A percentile compares a stretch with the other conserved stretches of the same genome.
Evolutionary conservation across 2,329 filamentous ascomycete genomes (phyloP).

Genomic region (Bipolaris gigantea): DNA sequence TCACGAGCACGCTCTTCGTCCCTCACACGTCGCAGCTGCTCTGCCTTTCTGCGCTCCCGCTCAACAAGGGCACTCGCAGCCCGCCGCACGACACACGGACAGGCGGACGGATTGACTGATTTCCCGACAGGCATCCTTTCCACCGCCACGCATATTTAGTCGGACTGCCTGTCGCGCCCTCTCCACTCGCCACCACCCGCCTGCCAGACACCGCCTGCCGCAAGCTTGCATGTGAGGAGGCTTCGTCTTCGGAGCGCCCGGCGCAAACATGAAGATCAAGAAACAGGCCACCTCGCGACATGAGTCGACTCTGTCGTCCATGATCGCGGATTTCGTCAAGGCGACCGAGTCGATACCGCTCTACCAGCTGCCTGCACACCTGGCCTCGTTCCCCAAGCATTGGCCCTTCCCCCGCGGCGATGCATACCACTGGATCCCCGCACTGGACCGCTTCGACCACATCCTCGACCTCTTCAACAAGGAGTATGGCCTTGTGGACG

Average conservation of each 20-base stretch:
- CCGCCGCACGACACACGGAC: constrained; percentile 3
- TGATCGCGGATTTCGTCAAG: constrained; percentile 78
- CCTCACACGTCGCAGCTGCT: constrained; percentile 5
- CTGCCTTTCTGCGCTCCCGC: constrained; percentile 9
- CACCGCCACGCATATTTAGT: constrained; percentile 2
- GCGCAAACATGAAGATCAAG: constrained; percentile 57
- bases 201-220: constrained; percentile 5
- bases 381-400: constrained; percentile 78
- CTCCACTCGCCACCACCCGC: background rate
- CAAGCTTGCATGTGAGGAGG: constrained; percentile 40
- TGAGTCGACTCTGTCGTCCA: constrained; percentile 69
- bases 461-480: constrained; percentile 80
- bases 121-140: background rate
- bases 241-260: constrained; percentile 41
- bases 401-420: constrained; percentile 97
- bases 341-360: constrained; percentile 69
- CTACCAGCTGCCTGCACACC: constrained; percentile 73
- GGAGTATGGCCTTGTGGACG: constrained; percentile 76
- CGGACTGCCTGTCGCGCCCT: background rate
- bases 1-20: constrained; percentile 8
- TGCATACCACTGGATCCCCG: constrained; percentile 95
- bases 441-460: constrained; percentile 90
- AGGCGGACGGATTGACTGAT: background rate
- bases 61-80: constrained; percentile 18
- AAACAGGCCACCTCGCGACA: constrained; percentile 58